phyloP scores from a whole-genome alignment of 129 eudicot species.

The Arctium minus region DNA sequence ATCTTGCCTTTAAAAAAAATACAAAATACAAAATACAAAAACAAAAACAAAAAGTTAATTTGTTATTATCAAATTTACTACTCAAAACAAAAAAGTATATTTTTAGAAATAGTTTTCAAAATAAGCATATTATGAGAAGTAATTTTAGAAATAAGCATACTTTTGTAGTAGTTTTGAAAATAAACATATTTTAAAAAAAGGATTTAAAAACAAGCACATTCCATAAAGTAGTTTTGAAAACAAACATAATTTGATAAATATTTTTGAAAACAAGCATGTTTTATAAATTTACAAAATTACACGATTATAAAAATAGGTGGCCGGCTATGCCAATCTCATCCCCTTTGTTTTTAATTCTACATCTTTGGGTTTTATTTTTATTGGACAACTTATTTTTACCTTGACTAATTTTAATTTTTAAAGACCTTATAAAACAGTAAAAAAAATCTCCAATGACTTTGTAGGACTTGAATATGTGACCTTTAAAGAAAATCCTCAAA shows the following conservation, averaged over 20 bases:
- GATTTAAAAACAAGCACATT: neutral
- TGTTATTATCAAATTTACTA: neutral
- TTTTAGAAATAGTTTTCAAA: neutral
- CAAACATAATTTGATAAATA: neutral
- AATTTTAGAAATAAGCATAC: neutral
- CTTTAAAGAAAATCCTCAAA: too few relatives aligned
- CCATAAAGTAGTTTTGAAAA: neutral
- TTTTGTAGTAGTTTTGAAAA: neutral
- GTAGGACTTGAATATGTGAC: too few relatives aligned
- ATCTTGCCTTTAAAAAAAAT: too few relatives aligned
- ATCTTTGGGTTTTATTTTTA: slow-evolving; percentile 10
- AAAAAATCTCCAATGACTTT: too few relatives aligned
- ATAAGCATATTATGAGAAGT: neutral
- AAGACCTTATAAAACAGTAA: too few relatives aligned
- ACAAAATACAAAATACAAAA: neutral
- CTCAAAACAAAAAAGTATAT: neutral
- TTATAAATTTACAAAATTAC: neutral
- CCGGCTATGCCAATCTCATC: slow-evolving; percentile 27
- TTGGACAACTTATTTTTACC: neutral
- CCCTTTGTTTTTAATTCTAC: slow-evolving; percentile 10
- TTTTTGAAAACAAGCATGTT: neutral
- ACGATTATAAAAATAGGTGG: slow-evolving; percentile 20
- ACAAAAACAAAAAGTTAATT: neutral
- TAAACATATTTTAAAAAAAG: neutral
- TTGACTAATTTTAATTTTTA: too few relatives aligned